Evolutionary conservation across 805 yeast species (phyloP), one percentile per base, ranked within the genome.

Genomic region (Crinitomyces ghanaensis): DNA sequence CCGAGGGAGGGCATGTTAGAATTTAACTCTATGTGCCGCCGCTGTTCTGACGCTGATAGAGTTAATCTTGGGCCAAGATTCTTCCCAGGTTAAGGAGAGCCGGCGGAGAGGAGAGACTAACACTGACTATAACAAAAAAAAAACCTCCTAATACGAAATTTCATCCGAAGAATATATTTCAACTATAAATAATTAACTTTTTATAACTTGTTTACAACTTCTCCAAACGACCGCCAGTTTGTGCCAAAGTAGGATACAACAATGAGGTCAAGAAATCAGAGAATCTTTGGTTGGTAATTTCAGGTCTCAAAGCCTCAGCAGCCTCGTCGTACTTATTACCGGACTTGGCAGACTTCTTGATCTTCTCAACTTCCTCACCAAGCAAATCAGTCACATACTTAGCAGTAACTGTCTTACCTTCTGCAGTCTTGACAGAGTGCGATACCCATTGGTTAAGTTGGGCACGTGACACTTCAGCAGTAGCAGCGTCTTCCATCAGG

Each of bases 401-500:
- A 51, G 65, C 63, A 49, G 72, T 66, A 38, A 77, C 63, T 38
- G 52, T 57, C 42, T 54, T 56, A 39, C 83, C 83, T 41, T 64
- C 64, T 41, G 67, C 68, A 29, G 81, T 73, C 26, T 46, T 48
- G 37, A 70, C 70, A 24, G 71, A 70, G 55, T 75, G 81, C 40
- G 69, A 68, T 34, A 74, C 77, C 85, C 85, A 77, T 54, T 77
- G 80, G 70, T 77, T 71, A 46, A 76, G 67, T 58, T 73, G 79
- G 21, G 77, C 65, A 49, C 84, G 67, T 19, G 80, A 74, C n/a
- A 76, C 82, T 55, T 76, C 83, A 33, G 82, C 83, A 35, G 82
- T 76, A 33, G 82, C 83, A 21, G 83, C 83, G 48, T 76, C 83
- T 60, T 76, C 84, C 84, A 76, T 76, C 56, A 76, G 62, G 56